phyloP scores from a whole-genome alignment of 176 grass and related monocot species.

The Oryza officinalis region DNA sequence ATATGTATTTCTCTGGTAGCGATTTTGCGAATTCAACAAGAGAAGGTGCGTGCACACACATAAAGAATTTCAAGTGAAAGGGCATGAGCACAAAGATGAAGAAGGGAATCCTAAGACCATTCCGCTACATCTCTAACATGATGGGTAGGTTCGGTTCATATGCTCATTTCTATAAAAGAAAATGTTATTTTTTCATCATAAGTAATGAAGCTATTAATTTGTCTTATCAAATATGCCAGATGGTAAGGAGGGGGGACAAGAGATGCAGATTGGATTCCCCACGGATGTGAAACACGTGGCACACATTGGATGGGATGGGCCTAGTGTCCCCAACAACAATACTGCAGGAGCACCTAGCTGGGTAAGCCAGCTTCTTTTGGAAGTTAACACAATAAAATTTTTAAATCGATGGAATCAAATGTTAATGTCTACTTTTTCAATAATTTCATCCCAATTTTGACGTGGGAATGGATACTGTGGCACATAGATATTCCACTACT shows the following conservation, averaged over 20 bases:
- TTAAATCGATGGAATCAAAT: not conserved
- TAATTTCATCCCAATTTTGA: not conserved
- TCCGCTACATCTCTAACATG: constrained; percentile 83
- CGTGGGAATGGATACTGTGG: not conserved
- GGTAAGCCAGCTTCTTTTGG: constrained; percentile 37
- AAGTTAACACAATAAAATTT: not conserved
- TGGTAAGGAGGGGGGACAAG: constrained; percentile 51
- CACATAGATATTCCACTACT: constrained; percentile 11
- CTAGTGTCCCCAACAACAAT: constrained; percentile 29
- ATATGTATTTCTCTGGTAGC: not conserved
- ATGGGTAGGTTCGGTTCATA: constrained; percentile 50
- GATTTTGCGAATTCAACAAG: constrained; percentile 17
- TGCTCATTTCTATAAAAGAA: not conserved
- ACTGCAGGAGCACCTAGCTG: constrained; percentile 52
- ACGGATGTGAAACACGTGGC: constrained; percentile 95
- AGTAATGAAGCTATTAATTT: not conserved
- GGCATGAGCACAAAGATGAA: constrained; percentile 64
- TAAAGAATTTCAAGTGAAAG: not conserved
- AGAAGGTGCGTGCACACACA: not conserved
- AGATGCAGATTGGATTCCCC: constrained; percentile 83
- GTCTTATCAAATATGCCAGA: constrained; percentile 27
- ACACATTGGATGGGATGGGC: constrained; percentile 79
- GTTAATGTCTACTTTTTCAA: not conserved
- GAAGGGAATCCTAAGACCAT: constrained; percentile 70
- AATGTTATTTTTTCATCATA: not conserved